Base-by-base conservation (phyloP, 345 rosid genomes). In the Cardamine chenopodiifolia region DNA sequence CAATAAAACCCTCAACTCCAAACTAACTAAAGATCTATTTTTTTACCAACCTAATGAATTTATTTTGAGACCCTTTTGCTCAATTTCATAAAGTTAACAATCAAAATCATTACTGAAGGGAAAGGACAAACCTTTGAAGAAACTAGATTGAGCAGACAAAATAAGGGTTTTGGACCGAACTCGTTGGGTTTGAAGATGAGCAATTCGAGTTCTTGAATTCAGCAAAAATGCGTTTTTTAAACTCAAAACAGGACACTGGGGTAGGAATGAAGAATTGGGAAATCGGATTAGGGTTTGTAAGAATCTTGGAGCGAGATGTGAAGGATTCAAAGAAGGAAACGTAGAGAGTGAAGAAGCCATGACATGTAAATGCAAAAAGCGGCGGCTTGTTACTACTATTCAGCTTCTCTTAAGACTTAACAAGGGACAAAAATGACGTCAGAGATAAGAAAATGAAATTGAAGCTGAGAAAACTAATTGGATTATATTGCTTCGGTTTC, bases 41-140 rank as follows among this genome's bases (percentile, higher is more conserved):
- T 35, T 42, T 60, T n/a, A 47, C 49, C 48, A 48, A 23, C 10
- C 75, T n/a, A 2, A 60, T 2, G 5, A 70, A 10, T 10, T 40
- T n/a, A 1, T 15, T 6, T 44, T 44, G 19, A 44, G 48, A 44
- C 66, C 66, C 67, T 4, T 56, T 67, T 59, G 53, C 48, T 75
- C 31, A 75, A 29, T 66, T 48, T 50, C 39, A 59, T 26, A 28
- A 68, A 34, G 42, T 18, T 22, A 11, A 19, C 31, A 47, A 66
- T 17, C 17, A 35, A 32, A 65, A 47, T 22, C 9, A 67, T 20
- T 42, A 23, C 25, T 3, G 28, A 42, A 32, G 19, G 28, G 12
- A 23, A 60, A 68, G 50, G 34, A 42, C 62, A 70, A 58, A 87
- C 94, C 87, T 84, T 77, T 86, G 6, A 89, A 65, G 74, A 89